Base-by-base conservation (phyloP, 352 stramenopile genomes). In the Aphanomyces astaci region DNA sequence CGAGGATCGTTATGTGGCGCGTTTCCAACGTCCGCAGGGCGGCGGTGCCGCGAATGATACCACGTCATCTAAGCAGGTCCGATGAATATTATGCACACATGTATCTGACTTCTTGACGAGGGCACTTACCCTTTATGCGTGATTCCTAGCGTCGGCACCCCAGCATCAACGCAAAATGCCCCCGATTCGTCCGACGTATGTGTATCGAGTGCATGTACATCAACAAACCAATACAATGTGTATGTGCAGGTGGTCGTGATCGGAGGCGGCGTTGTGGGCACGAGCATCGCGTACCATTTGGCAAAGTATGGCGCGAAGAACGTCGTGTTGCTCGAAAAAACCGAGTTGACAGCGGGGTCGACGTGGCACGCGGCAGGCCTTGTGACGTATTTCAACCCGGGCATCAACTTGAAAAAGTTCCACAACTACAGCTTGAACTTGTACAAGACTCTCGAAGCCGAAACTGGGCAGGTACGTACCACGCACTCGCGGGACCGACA, bases 211-310 rank as follows among this genome's bases (percentile, higher is more conserved):
- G n/a, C n/a, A n/a, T n/a, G n/a, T n/a, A n/a, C n/a, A n/a, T n/a
- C n/a, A n/a, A n/a, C n/a, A n/a, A n/a, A n/a, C n/a, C n/a, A n/a
- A n/a, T n/a, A n/a, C n/a, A n/a, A n/a, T n/a, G n/a, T n/a, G n/a
- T n/a, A n/a, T n/a, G n/a, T n/a, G 32, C 73, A 82, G 66, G 78
- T 87, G 24, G 78, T 90, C 5, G 52, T 90, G 15, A 71, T 90
- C 24, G 82, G 82, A 17, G 82, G 82, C n/a, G 82, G 82, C 5
- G 84, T 89, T 43, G 86, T 90, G 48, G 82, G 82, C 24, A 85
- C 74, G 22, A 88, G 79, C 4, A 75, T 86, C 3, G 76, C 79
- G 22, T 90, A 90, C 70, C 82, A 89, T 72, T 72, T 89, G 32
- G 77, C 32, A 19, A 80, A 86, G 63, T 55, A 77, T 36, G 73